Conservation (phyloP, 805 yeast genomes). For the Lachancea sp. region DNA sequence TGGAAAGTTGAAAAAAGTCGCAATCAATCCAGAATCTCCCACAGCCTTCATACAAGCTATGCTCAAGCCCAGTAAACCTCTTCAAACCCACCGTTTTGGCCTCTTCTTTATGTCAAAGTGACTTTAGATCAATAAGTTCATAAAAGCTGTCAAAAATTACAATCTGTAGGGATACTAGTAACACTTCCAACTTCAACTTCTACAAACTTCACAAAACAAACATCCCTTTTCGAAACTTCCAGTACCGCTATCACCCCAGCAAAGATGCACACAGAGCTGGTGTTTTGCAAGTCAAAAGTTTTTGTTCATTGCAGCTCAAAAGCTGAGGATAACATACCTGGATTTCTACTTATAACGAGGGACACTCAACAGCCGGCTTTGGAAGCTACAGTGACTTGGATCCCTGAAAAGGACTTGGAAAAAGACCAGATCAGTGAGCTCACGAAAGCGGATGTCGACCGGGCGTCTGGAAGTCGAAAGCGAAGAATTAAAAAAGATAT, state of each 20-base stretch:
- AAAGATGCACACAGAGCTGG: slow-evolving; percentile 20
- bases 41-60: no score
- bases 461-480: slow-evolving; percentile 35
- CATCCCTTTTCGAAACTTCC: background rate
- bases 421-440: slow-evolving; percentile 16
- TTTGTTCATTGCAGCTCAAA: slow-evolving; percentile 77
- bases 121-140: no score
- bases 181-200: background rate
- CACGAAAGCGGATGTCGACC: slow-evolving; percentile 19
- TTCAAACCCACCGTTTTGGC: no score
- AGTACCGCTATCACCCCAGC: background rate
- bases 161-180: no score
- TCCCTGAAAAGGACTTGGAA: slow-evolving; percentile 19
- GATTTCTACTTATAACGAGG: slow-evolving; percentile 60
- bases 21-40: no score
- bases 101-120: no score
- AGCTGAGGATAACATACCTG: slow-evolving; percentile 71
- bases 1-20: no score
- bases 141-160: no score
- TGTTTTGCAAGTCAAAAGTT: slow-evolving; percentile 57
- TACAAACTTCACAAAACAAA: background rate
- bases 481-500: slow-evolving; percentile 9
- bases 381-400: slow-evolving; percentile 34
- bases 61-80: no score
- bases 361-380: slow-evolving; percentile 38